These are phyloP conservation scores for Aleurites moluccanus DNA, from an alignment of 441 rosid species.

Conservation along the genomic window DNA sequence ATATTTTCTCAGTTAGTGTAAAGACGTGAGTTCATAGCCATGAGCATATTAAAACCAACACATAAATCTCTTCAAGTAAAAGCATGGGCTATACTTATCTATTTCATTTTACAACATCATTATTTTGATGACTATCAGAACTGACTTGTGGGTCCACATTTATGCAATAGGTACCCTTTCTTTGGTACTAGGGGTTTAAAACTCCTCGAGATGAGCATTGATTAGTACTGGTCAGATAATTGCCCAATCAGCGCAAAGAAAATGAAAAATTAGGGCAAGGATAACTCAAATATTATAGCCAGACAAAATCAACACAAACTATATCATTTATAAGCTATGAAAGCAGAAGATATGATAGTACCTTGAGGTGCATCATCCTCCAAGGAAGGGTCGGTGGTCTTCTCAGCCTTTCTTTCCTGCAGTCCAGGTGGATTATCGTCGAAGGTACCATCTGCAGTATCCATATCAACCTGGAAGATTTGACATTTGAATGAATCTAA, in stretches of 20 bases:
- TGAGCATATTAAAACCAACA: neutral
- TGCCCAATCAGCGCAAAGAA: no score
- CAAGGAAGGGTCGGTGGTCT: conserved; percentile 23
- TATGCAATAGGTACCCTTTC: neutral
- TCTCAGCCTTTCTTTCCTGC: conserved; percentile 48
- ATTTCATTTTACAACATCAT: no score
- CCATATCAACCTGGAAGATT: conserved; percentile 84
- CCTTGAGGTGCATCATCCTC: conserved; percentile 47
- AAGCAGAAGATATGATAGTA: conserved; percentile 30
- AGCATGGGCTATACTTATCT: neutral
- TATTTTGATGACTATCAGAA: neutral
- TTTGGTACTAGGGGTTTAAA: no score
- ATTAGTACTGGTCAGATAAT: no score
- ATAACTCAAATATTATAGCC: no score
- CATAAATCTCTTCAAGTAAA: neutral
- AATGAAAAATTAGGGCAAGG: no score
- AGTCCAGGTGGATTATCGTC: conserved; percentile 36
- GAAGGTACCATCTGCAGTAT: conserved; percentile 70
- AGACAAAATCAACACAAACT: no score
- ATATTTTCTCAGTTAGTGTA: neutral
- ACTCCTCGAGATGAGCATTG: no score
- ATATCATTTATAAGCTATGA: neutral
- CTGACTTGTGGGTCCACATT: neutral
- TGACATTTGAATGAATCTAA: conserved; percentile 10
- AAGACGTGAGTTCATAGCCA: neutral